These are phyloP conservation scores for Beauveria sp. DNA, from an alignment of 2,329 filamentous ascomycete species.

Conservation along the genomic window DNA sequence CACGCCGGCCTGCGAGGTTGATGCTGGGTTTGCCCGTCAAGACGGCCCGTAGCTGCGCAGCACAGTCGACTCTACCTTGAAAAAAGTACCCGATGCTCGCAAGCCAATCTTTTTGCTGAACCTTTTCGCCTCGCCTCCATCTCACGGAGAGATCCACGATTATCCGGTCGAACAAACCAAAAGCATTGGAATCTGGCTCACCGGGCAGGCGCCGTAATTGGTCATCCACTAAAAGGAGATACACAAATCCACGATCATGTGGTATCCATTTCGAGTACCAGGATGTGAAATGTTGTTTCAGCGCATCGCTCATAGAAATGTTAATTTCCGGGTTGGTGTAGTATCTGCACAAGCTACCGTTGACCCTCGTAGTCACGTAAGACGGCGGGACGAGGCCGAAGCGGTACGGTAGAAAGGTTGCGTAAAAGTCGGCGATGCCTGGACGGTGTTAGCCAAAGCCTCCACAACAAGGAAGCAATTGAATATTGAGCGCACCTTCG, in stretches of 20 bases:
- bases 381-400: slow-evolving; percentile 11
- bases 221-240: slow-evolving; percentile 7
- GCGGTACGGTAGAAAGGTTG: slow-evolving; percentile 12
- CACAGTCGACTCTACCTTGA: slow-evolving; percentile 1
- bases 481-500: slow-evolving; percentile 7
- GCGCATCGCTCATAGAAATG: slow-evolving; percentile 7
- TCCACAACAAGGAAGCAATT: neutral
- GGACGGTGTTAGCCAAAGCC: neutral
- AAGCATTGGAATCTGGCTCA: neutral
- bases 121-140: slow-evolving; percentile 1
- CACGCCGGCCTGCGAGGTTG: slow-evolving; percentile 3
- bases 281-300: slow-evolving; percentile 10
- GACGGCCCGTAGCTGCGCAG: neutral
- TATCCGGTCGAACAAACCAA: slow-evolving; percentile 3
- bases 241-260: slow-evolving; percentile 4
- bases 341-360: slow-evolving; percentile 11
- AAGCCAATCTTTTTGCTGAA: slow-evolving; percentile 8
- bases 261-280: slow-evolving; percentile 14
- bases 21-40: neutral
- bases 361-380: slow-evolving; percentile 11
- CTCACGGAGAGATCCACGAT: neutral
- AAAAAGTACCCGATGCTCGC: neutral
- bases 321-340: slow-evolving; percentile 12
- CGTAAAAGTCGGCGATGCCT: slow-evolving; percentile 14
- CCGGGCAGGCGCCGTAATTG: slow-evolving; percentile 2